Conservation (phyloP, 306 rosid genomes). For the Nissolia schottii region DNA sequence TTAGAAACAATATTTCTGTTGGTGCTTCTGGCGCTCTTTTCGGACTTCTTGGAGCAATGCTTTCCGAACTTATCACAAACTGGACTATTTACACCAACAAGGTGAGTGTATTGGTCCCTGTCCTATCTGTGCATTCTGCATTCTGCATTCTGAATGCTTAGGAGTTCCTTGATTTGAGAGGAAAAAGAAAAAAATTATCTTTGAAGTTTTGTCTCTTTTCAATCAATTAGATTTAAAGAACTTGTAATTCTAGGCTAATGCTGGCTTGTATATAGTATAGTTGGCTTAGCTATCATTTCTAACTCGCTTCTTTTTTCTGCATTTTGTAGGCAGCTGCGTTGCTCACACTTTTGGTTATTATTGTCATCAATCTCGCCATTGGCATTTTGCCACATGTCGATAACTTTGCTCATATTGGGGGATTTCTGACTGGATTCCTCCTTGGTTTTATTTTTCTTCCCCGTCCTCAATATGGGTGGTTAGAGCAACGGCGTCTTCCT, state of each 20-base stretch:
- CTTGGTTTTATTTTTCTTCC: constrained; percentile 74
- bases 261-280: background rate
- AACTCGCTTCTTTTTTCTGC: constrained; percentile 2
- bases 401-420: constrained; percentile 88
- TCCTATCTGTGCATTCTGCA: background rate
- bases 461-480: constrained; percentile 74
- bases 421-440: constrained; percentile 68
- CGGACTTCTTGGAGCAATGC: constrained; percentile 98
- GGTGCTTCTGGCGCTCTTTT: constrained; percentile 94
- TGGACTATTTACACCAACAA: constrained; percentile 83
- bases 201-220: background rate
- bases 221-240: background rate
- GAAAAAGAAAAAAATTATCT: background rate
- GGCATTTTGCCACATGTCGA: constrained; percentile 81
- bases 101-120: constrained; percentile 33
- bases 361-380: constrained; percentile 66
- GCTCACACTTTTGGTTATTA: constrained; percentile 57
- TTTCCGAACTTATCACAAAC: constrained; percentile 85
- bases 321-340: constrained; percentile 65
- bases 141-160: background rate
- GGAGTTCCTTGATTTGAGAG: background rate
- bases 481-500: constrained; percentile 45
- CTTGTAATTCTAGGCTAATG: background rate
- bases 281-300: background rate
- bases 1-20: constrained; percentile 67